Evolutionary conservation across 768 basidiomycete species (phyloP), one percentile per base, ranked within the genome.

Genomic region (Psilocybe cyanescens): DNA sequence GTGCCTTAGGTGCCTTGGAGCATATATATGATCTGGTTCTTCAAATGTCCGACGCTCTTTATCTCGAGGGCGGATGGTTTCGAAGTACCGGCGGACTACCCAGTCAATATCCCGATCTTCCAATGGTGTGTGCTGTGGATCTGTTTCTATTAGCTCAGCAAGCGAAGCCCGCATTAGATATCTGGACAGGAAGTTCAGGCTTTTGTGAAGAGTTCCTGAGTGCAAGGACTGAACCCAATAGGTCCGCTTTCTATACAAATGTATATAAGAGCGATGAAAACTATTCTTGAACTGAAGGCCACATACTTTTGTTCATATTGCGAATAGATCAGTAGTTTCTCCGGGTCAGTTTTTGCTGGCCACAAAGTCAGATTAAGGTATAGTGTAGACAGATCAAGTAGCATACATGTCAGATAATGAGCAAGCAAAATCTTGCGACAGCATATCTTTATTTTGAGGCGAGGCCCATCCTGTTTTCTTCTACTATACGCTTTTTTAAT

Each of bases 151-250:
- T n/a, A 88, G 79, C 29, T 82, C 72, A 0, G 77, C 66, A 61
- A 90, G 80, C 41, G 83, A 66, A 0, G 74, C 75, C 24, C 84
- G 66, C 1, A 86, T 75, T 17, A 80, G 81, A 65, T 81, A 87
- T 45, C 81, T 79, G 39, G 78, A 76, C 45, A 90, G 68, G 64
- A 86, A 90, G 45, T 81, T 78, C 52, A 73, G 72, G 64, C 86
- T 82, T 0, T 62, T 68, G 0, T 67, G 59, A 60, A 79, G 82
- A 0, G 81, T 82, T 14, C 66, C 67, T 5, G 76, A 70, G 55
- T 86, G 78, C 68, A 89, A 76, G 2, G 81, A 79, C 11, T 71
- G 63, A 2, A 89, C 72, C 53, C 76, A 70, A 60, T 81, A 89
- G 1, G 62, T 63, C 11, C 86, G 80, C 11, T 72, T 62, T 37